phyloP scores from a whole-genome alignment of 306 rosid genomes.

The Inga oerstediana region DNA sequence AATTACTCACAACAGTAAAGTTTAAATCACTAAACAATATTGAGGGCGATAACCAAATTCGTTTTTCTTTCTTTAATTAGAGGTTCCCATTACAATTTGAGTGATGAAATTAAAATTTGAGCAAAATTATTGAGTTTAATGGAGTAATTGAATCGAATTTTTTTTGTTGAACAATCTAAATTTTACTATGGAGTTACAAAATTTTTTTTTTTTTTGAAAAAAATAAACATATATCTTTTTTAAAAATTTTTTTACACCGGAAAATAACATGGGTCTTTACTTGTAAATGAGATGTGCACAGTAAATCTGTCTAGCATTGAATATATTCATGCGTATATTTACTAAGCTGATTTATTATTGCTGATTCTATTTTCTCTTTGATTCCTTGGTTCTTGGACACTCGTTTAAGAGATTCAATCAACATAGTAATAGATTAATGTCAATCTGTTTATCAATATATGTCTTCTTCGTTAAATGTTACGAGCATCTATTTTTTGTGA shows the following conservation, averaged over 20 bases:
- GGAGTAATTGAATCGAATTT: not conserved
- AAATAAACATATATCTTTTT: no score
- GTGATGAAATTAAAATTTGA: not conserved
- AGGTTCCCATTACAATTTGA: not conserved
- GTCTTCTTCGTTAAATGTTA: slow-evolving; percentile 1
- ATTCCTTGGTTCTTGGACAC: not conserved
- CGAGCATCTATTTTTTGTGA: not conserved
- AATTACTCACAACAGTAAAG: not conserved
- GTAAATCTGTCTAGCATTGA: no score
- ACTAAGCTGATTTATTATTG: not conserved
- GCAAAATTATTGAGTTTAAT: not conserved
- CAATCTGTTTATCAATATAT: not conserved
- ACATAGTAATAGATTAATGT: slow-evolving; percentile 3
- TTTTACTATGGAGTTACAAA: not conserved
- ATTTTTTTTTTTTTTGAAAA: no score
- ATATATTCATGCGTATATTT: no score
- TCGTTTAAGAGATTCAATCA: not conserved
- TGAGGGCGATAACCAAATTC: not conserved
- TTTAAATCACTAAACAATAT: not conserved
- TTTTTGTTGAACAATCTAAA: not conserved
- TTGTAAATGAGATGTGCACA: no score
- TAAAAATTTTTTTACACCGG: no score
- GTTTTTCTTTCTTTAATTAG: not conserved
- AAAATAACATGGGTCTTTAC: no score
- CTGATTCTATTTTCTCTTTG: not conserved